Percentiles rank a stretch among this genome's conserved stretches.
phyloP scores from a whole-genome alignment of 192 early-diverging fungal genomes.

The Coemansia sp. region DNA sequence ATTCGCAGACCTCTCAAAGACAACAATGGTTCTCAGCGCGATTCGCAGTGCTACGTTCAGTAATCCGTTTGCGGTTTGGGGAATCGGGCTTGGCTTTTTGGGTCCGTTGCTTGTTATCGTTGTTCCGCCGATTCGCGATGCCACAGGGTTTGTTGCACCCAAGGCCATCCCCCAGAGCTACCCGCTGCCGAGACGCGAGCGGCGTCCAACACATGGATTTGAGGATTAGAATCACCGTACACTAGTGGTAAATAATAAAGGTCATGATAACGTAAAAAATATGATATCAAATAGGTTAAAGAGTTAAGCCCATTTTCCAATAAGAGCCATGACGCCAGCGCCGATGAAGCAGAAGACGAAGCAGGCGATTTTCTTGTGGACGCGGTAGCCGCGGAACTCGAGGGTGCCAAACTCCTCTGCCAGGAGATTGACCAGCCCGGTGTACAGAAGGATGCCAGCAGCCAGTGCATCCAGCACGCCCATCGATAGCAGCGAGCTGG shows the following conservation, averaged over 20 bases:
- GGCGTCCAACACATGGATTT: conserved; percentile 37
- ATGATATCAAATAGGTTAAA: background rate
- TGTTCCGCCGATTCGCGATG: conserved; percentile 35
- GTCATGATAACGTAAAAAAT: background rate
- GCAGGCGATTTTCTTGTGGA: conserved; percentile 50
- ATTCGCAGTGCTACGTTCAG: conserved; percentile 47
- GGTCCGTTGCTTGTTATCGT: conserved; percentile 39
- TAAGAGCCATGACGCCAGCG: conserved; percentile 70
- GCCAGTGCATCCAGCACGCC: conserved; percentile 77
- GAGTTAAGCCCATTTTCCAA: conserved; percentile 71
- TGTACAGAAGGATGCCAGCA: conserved; percentile 81
- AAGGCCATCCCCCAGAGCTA: conserved; percentile 35
- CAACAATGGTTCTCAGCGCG: conserved; percentile 25
- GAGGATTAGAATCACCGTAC: conserved; percentile 43
- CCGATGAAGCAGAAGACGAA: conserved; percentile 68
- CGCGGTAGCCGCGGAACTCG: conserved; percentile 57
- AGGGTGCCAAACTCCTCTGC: conserved; percentile 65
- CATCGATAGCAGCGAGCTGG: conserved; percentile 59
- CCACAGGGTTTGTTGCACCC: conserved; percentile 30
- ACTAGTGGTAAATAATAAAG: background rate
- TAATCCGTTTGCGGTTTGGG: conserved; percentile 51
- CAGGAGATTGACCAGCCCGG: conserved; percentile 70
- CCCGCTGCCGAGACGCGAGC: conserved; percentile 41
- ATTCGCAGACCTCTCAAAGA: too few relatives aligned
- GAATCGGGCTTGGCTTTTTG: conserved; percentile 43